phyloP scores from a whole-genome alignment of 1,284 basidiomycete genomes.

The Singerocomus inundabilis region DNA sequence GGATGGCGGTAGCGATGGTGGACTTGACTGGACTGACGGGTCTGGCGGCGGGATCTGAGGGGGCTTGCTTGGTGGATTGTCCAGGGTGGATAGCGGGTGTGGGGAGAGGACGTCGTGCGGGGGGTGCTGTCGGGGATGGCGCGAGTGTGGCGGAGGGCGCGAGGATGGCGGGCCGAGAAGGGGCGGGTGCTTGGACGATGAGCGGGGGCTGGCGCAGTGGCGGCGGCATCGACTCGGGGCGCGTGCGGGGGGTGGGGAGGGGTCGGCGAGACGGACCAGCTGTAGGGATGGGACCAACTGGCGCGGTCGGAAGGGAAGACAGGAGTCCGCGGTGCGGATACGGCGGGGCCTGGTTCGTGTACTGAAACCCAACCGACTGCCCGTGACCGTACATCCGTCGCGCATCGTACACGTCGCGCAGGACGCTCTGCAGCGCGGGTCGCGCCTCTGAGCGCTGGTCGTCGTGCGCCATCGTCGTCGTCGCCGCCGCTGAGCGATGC shows the following conservation, averaged over 20 bases:
- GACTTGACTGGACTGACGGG: slow-evolving; percentile 22
- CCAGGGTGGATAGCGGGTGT: slow-evolving; percentile 19
- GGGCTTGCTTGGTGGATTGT: slow-evolving; percentile 20
- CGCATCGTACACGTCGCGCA: slow-evolving; percentile 11
- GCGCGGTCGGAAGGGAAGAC: slow-evolving; percentile 8
- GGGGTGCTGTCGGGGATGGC: slow-evolving; percentile 19
- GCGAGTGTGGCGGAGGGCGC: slow-evolving; percentile 16
- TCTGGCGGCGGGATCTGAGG: slow-evolving; percentile 24
- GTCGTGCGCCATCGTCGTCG: slow-evolving; percentile 26
- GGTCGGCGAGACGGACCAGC: slow-evolving; percentile 28
- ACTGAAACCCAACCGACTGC: slow-evolving; percentile 25
- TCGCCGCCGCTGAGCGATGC: neutral
- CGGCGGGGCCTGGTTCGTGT: slow-evolving; percentile 8
- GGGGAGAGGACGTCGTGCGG: slow-evolving; percentile 26
- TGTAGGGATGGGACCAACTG: slow-evolving; percentile 7
- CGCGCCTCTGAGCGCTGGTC: slow-evolving; percentile 17
- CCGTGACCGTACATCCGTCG: slow-evolving; percentile 6
- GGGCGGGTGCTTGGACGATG: slow-evolving; percentile 32
- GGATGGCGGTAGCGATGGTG: slow-evolving; percentile 3
- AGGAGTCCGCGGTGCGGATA: neutral
- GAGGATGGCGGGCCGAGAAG: slow-evolving; percentile 32
- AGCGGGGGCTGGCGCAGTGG: slow-evolving; percentile 22
- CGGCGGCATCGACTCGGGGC: slow-evolving; percentile 34
- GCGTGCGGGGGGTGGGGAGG: slow-evolving; percentile 30
- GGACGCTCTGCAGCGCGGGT: slow-evolving; percentile 5